phyloP scores from a whole-genome alignment of 2,329 filamentous ascomycete genomes.

The Dryadomyces quercivorus region DNA sequence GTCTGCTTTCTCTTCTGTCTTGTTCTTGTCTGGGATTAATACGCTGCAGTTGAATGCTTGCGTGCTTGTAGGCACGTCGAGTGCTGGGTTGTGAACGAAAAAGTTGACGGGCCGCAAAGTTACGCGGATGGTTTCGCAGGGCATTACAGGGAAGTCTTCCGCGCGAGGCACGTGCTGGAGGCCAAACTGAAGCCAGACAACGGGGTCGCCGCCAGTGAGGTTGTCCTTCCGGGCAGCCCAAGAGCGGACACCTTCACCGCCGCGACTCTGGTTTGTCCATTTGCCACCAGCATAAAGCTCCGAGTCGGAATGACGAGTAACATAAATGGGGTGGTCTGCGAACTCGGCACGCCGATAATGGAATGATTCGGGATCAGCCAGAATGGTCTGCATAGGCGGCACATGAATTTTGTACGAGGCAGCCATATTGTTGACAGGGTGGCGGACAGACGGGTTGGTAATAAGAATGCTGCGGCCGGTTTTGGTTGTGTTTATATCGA shows the following conservation, averaged over 20 bases:
- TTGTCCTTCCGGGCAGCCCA: slow-evolving; percentile 26
- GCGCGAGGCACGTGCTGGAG: slow-evolving; percentile 53
- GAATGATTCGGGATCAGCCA: slow-evolving; percentile 26
- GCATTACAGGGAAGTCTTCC: slow-evolving; percentile 62
- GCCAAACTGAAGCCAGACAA: slow-evolving; percentile 46
- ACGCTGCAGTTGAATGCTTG: slow-evolving; percentile 30
- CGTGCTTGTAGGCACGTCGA: slow-evolving; percentile 34
- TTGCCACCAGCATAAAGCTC: slow-evolving; percentile 30
- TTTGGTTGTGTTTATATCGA: slow-evolving; percentile 43
- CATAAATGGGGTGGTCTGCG: slow-evolving; percentile 30
- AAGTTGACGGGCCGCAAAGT: slow-evolving; percentile 41
- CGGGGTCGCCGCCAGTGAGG: slow-evolving; percentile 24
- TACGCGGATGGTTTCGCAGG: slow-evolving; percentile 41
- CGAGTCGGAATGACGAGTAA: slow-evolving; percentile 29
- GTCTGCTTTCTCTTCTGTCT: background rate
- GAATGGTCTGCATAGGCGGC: slow-evolving; percentile 31
- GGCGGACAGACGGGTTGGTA: slow-evolving; percentile 29
- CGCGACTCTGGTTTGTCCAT: slow-evolving; percentile 35
- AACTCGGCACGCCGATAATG: slow-evolving; percentile 30
- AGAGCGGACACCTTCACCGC: slow-evolving; percentile 23
- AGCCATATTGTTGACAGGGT: slow-evolving; percentile 29
- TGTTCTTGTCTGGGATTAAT: slow-evolving; percentile 6
- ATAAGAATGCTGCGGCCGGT: slow-evolving; percentile 34
- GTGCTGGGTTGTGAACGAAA: slow-evolving; percentile 35
- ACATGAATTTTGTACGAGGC: slow-evolving; percentile 34